Base-by-base conservation (phyloP, 306 rosid genomes). In the Rosa persica region DNA sequence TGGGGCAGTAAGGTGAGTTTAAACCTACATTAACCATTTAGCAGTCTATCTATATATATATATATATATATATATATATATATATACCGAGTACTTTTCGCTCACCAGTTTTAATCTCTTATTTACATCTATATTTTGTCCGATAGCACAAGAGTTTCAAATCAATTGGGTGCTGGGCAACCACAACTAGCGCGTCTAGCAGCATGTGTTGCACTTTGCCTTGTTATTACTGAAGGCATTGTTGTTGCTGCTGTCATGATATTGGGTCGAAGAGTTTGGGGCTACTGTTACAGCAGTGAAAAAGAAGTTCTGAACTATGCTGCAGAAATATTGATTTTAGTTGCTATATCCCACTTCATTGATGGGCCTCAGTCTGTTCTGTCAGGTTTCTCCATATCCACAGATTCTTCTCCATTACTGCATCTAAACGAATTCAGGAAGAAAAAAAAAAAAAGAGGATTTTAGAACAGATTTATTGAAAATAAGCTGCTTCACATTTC, bases 181-280 rank as follows among this genome's bases (percentile, higher is more conserved):
- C 66, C 75, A 0, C 27, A 39, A n/a, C 44, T 65, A 9, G 75
- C 80, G 12, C 7, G 46, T 54, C 71, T 77, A 15, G 68, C 80
- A 51, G 80, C 30, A 39, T 46, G 39, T 8, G 80, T 77, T 19
- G 75, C 62, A 1, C 19, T 77, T 36, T 27, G 20, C 34, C 22
- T 77, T 20, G 66, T 25, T 34, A 17, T 67, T 3, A 3, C 20
- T 6, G 80, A 77, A 20, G 75, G 80, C 23, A 6, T 39, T 51
- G 5, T 39, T 7, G 67, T 67, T 16, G 80, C 36, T 19, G 27
- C 46, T 30, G 12, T 22, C 9, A 34, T 77, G 61, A 77, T 77
- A 19, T 38, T 77, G 20, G 20, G 70, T 13, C 80, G 74, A 15
- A 39, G 22, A 22, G 13, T 67, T 15, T 77, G 80, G 80, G 80